Conservation (phyloP, 495 filamentous ascomycete genomes). For the Pyronema domesticum region DNA sequence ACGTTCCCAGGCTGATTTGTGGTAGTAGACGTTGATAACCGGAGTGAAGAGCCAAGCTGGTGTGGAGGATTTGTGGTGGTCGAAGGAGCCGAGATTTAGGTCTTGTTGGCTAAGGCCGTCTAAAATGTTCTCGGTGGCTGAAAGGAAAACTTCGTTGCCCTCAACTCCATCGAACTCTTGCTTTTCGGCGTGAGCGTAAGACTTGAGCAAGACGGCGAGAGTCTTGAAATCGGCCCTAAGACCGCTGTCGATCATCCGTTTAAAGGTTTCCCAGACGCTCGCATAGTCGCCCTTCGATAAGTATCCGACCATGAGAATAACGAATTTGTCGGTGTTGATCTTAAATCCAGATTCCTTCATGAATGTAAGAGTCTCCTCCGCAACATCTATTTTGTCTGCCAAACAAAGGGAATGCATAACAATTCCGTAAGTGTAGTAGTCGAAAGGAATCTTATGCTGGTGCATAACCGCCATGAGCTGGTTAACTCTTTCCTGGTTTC, state of each 20-base stretch:
- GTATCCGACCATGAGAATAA: constrained; percentile 54
- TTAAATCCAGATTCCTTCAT: constrained; percentile 40
- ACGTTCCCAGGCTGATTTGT: constrained; percentile 10
- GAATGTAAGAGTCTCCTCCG: constrained; percentile 45
- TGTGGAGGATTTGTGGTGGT: constrained; percentile 17
- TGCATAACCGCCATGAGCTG: neutral
- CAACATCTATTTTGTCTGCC: constrained; percentile 43
- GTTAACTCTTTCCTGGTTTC: neutral
- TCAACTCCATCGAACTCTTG: constrained; percentile 14
- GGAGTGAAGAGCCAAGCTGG: constrained; percentile 25
- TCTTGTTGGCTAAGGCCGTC: constrained; percentile 12
- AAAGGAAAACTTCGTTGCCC: constrained; percentile 12
- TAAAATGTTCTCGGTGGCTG: constrained; percentile 19
- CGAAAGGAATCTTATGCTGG: constrained; percentile 33
- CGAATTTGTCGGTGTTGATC: constrained; percentile 52
- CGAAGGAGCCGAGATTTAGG: constrained; percentile 19
- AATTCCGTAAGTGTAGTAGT: constrained; percentile 54
- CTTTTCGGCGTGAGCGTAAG: constrained; percentile 29
- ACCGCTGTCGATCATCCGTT: constrained; percentile 32
- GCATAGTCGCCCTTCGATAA: constrained; percentile 32
- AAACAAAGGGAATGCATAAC: constrained; percentile 52
- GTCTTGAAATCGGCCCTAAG: constrained; percentile 31
- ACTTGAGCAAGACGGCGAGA: constrained; percentile 29
- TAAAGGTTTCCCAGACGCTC: constrained; percentile 36
- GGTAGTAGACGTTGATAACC: constrained; percentile 19